A percentile compares a stretch with the other conserved stretches of the same genome.
phyloP scores from a whole-genome alignment of 768 basidiomycete genomes.

The Chlorophyllum brunneum region DNA sequence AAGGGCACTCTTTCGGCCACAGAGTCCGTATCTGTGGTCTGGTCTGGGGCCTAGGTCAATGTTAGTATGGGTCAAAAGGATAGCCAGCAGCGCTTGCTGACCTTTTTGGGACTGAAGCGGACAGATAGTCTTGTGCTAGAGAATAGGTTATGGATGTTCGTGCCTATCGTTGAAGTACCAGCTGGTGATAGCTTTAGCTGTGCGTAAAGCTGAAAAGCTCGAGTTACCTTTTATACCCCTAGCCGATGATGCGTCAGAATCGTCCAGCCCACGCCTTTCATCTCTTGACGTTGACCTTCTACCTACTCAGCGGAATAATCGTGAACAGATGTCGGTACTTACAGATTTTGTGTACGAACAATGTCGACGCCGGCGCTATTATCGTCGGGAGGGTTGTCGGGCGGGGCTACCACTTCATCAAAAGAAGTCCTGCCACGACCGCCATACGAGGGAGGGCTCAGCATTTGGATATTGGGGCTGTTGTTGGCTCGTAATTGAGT shows the following conservation, averaged over 20 bases:
- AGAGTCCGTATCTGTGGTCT: neutral
- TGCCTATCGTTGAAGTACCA: too few relatives aligned
- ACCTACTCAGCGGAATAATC: neutral
- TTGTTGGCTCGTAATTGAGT: neutral
- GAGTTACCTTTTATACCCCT: neutral
- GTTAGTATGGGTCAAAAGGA: too few relatives aligned
- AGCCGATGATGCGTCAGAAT: neutral
- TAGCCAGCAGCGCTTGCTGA: too few relatives aligned
- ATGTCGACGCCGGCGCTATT: neutral
- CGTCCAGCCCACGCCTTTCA: neutral
- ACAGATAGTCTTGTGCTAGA: too few relatives aligned
- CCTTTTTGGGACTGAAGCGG: too few relatives aligned
- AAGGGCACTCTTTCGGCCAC: neutral
- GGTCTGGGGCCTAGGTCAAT: neutral
- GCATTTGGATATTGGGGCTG: neutral
- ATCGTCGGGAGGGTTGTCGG: neutral
- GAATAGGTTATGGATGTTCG: too few relatives aligned
- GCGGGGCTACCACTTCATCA: neutral
- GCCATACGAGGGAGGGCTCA: too few relatives aligned
- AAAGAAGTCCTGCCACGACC: neutral
- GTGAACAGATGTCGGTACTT: neutral
- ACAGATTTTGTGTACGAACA: neutral
- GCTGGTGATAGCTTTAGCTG: too few relatives aligned
- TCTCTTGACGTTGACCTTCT: neutral
- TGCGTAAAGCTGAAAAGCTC: too few relatives aligned